phyloP scores from a whole-genome alignment of 2,329 filamentous ascomycete genomes.

The Beauveria caledonica region DNA sequence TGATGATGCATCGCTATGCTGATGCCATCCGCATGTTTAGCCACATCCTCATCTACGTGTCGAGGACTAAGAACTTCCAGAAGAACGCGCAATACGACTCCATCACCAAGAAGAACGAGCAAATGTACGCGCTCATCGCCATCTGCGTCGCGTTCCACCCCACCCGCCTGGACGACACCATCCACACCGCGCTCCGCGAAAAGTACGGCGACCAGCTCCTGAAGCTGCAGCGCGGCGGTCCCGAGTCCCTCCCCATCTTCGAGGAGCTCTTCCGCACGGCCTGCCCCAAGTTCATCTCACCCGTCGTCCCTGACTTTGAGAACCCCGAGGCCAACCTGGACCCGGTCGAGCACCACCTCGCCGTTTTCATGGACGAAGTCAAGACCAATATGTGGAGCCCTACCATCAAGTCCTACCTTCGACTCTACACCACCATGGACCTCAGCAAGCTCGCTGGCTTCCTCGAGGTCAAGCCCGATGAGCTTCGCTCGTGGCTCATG shows the following conservation, averaged over 20 bases:
- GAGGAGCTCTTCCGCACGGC: constrained; percentile 96
- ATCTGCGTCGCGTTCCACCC: constrained; percentile 99
- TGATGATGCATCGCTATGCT: constrained; percentile 99
- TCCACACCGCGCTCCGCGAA: constrained; percentile 94
- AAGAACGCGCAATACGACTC: constrained; percentile 98
- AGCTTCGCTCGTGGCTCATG: constrained; percentile 84
- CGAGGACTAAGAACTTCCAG: constrained; percentile 99
- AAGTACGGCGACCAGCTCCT: constrained; percentile 99
- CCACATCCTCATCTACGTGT: constrained; percentile 98
- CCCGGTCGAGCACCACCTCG: constrained; percentile 92
- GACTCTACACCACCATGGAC: constrained; percentile 99
- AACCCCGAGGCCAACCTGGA: constrained; percentile 94
- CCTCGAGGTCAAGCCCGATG: constrained; percentile 93
- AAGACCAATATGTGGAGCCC: constrained; percentile 99
- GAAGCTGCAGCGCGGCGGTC: constrained; percentile 91
- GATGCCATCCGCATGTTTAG: constrained; percentile 99
- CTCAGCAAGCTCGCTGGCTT: constrained; percentile 96
- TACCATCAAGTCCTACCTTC: constrained; percentile 95
- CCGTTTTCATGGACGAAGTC: constrained; percentile 99
- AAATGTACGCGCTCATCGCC: constrained; percentile 98
- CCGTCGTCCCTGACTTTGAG: constrained; percentile 94
- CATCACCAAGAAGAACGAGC: constrained; percentile 99
- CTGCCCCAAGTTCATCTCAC: constrained; percentile 99
- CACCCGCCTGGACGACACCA: constrained; percentile 94
- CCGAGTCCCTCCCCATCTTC: constrained; percentile 90